Percentiles rank a stretch among this genome's conserved stretches.
Evolutionary conservation across 208 protist genomes (phyloP).

Genomic region (Phytomonas sp.): DNA sequence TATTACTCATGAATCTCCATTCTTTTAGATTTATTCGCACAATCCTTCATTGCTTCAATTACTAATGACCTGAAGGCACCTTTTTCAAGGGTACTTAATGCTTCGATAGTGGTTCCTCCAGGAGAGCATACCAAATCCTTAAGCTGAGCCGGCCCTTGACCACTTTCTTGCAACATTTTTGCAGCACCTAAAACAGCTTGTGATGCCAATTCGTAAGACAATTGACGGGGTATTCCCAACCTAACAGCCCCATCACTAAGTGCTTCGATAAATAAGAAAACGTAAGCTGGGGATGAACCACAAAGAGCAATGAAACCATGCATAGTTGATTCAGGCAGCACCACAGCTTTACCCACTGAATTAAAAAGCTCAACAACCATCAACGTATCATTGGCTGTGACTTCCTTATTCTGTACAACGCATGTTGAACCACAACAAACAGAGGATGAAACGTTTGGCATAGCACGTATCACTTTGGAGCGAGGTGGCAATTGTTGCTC

Average conservation of each 20-base stretch:
- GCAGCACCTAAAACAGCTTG: conserved; percentile 91
- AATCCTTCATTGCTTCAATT: conserved; percentile 89
- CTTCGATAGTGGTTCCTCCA: conserved; percentile 94
- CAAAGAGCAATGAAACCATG: conserved; percentile 93
- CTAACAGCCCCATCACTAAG: conserved; percentile 93
- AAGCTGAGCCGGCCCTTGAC: conserved; percentile 62
- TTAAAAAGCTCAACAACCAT: conserved; percentile 50
- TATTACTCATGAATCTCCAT: conserved; percentile 32
- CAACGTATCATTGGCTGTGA: conserved; percentile 32
- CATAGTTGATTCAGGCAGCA: conserved; percentile 65
- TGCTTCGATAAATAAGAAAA: conserved; percentile 95
- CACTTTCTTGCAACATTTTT: conserved; percentile 81
- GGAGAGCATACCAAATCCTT: conserved; percentile 92
- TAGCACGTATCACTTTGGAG: conserved; percentile 86
- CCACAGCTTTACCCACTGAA: conserved; percentile 55
- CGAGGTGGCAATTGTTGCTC: conserved; percentile 35
- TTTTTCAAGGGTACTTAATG: conserved; percentile 88
- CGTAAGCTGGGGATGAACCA: conserved; percentile 93
- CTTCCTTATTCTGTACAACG: conserved; percentile 35
- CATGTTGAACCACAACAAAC: conserved; percentile 74
- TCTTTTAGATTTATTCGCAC: conserved; percentile 82
- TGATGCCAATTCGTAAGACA: conserved; percentile 83
- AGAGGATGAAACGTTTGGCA: conserved; percentile 92
- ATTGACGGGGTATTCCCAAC: conserved; percentile 76
- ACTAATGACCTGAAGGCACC: conserved; percentile 80